Percentiles rank a stretch among this genome's conserved stretches.
Evolutionary conservation across 306 rosid species (phyloP).

Genomic region (Dalbergia cultrata): DNA sequence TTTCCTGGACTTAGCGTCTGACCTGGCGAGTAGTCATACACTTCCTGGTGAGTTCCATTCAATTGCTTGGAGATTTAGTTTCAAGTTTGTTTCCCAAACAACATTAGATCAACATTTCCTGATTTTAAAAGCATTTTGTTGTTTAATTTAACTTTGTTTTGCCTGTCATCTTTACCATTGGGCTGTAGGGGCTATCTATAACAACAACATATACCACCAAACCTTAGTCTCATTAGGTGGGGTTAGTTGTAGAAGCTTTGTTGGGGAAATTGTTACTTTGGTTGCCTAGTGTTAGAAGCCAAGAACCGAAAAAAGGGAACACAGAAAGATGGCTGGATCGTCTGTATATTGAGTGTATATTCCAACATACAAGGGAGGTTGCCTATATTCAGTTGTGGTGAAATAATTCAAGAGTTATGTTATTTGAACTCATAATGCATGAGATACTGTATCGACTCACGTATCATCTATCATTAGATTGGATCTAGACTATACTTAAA

Average conservation of each 20-base stretch:
- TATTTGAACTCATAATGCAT: too few species aligned
- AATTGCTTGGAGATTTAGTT: slow-evolving; percentile 15
- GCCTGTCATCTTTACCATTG: not conserved
- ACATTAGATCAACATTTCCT: not conserved
- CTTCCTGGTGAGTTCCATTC: slow-evolving; percentile 68
- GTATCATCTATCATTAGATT: too few species aligned
- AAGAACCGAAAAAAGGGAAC: too few species aligned
- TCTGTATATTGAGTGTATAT: too few species aligned
- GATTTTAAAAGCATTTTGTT: not conserved
- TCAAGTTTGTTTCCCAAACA: not conserved
- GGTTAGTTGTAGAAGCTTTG: not conserved
- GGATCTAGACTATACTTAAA: too few species aligned
- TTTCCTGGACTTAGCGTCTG: slow-evolving; percentile 75
- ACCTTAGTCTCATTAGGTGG: not conserved
- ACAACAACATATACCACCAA: not conserved
- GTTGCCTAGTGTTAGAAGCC: not conserved
- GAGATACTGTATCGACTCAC: too few species aligned
- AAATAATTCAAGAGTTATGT: not conserved
- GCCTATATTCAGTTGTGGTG: not conserved
- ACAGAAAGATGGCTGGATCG: not conserved
- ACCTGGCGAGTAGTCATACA: slow-evolving; percentile 57
- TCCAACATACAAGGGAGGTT: too few species aligned
- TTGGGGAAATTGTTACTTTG: not conserved
- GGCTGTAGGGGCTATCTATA: not conserved
- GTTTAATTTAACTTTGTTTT: too few species aligned